These are phyloP conservation scores for Penicillium longicatenatum DNA, from an alignment of 495 filamentous ascomycete genomes.

Conservation along the genomic window DNA sequence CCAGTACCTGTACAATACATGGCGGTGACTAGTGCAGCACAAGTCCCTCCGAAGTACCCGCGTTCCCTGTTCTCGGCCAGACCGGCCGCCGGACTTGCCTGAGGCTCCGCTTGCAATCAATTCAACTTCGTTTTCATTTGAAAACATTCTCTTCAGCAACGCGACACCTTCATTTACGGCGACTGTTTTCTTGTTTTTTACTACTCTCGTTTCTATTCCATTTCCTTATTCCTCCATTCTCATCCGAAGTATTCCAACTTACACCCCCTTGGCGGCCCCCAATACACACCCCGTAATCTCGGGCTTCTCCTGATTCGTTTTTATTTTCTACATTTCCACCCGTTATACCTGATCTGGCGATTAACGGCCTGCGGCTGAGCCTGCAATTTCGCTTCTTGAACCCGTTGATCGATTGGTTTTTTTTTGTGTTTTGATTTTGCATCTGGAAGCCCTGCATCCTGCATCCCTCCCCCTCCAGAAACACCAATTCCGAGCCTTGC, in stretches of 20 bases:
- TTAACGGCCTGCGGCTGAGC: slow-evolving; percentile 34
- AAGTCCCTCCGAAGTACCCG: background rate
- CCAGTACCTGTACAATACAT: slow-evolving; percentile 1
- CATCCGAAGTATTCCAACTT: background rate
- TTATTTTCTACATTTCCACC: slow-evolving; percentile 10
- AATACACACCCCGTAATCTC: slow-evolving; percentile 21
- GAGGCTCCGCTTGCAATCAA: slow-evolving; percentile 29
- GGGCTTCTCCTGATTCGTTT: slow-evolving; percentile 26
- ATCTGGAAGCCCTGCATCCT: slow-evolving; percentile 1
- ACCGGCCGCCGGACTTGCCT: slow-evolving; percentile 26
- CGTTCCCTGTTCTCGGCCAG: slow-evolving; percentile 23
- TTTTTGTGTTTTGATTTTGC: slow-evolving; percentile 22
- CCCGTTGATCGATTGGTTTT: slow-evolving; percentile 23
- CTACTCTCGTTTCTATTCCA: slow-evolving; percentile 9
- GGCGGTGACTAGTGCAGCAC: background rate
- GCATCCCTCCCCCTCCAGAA: slow-evolving; percentile 10
- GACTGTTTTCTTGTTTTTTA: slow-evolving; percentile 11
- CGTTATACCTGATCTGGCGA: slow-evolving; percentile 32
- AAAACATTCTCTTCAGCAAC: slow-evolving; percentile 14
- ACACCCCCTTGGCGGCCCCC: slow-evolving; percentile 16
- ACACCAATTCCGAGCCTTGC: slow-evolving; percentile 20
- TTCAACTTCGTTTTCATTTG: slow-evolving; percentile 24
- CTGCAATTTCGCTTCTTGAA: slow-evolving; percentile 26
- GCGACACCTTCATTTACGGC: slow-evolving; percentile 22
- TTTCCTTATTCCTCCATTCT: background rate